Evolutionary conservation across 345 rosid species (phyloP).

Genomic region (Kernera saxatilis): DNA sequence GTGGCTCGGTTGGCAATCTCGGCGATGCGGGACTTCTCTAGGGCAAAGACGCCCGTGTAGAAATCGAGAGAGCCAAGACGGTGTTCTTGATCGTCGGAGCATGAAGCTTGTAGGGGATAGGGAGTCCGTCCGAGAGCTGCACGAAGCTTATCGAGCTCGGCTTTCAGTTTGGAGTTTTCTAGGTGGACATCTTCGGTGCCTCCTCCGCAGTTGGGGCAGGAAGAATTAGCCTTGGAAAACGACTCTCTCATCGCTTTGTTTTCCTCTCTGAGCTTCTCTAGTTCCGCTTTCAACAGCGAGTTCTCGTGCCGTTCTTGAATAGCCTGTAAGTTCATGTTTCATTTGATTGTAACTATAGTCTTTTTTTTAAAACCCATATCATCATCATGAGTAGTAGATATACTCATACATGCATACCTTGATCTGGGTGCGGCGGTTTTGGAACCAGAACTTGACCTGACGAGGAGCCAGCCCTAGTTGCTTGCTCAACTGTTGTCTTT

Average conservation of each 20-base stretch:
- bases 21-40: conserved; percentile 65
- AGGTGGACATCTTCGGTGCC: conserved; percentile 60
- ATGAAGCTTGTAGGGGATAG: conserved; percentile 37
- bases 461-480: conserved; percentile 92
- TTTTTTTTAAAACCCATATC: neutral
- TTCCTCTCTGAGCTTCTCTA: conserved; percentile 84
- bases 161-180: conserved; percentile 84
- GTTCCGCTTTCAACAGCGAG: conserved; percentile 68
- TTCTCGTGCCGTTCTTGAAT: conserved; percentile 98
- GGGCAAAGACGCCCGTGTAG: conserved; percentile 69
- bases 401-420: conserved; percentile 42
- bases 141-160: conserved; percentile 83
- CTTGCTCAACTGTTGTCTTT: conserved; percentile 90
- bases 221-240: conserved; percentile 45
- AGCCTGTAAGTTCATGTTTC: conserved; percentile 39
- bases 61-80: conserved; percentile 62
- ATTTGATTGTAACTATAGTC: neutral
- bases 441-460: conserved; percentile 99
- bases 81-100: conserved; percentile 60
- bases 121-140: conserved; percentile 51
- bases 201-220: conserved; percentile 81
- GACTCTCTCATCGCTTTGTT: conserved; percentile 85
- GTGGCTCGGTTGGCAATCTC: conserved; percentile 72
- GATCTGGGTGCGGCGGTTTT: conserved; percentile 95
- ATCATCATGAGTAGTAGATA: neutral